Evolutionary conservation across 2,329 filamentous ascomycete genomes (phyloP), one percentile per base, ranked within the genome.

Genomic region (Trichoderma gracile): DNA sequence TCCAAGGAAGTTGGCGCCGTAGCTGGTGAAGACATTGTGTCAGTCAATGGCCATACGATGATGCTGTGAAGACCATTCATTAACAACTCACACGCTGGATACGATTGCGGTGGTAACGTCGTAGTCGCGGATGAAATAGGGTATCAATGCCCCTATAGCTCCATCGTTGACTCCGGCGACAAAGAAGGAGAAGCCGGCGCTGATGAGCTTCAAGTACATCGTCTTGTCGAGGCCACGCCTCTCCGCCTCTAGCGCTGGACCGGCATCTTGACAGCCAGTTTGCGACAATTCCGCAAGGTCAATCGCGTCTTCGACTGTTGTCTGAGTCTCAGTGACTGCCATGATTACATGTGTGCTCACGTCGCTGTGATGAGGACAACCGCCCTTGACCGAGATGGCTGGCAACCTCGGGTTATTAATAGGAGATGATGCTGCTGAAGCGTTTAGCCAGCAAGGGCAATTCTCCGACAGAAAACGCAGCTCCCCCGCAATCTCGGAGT

Each of bases 161-260:
- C 87, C 87, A 71, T 89, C 87, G 64, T 88, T 89, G 54, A 85
- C 78, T 0, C 87, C 87, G 0, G 87, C 85, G 33, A 86, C 84
- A 70, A 89, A 88, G 76, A 89, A 89, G 0, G 85, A 86, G 67
- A 88, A 83, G 0, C 81, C 82, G 2, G 83, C 80, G 49, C 83
- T 83, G 43, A 82, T 61, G 2, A 89, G 73, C 70, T 85, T 87
- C 42, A 84, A 66, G 21, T 77, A 67, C 17, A 72, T 69, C 47
- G 65, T 42, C 56, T 62, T 53, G 66, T 70, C 69, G 58, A 74
- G 58, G 27, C 21, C 7, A 15, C 21, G 38, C n/a, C 33, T 38
- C 33, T 27, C 9, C 9, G 52, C 53, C 46, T 38, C 52, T 30
- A 9, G 33, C 27, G 43, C 23, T n/a, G 63, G 19, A 21, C 15